Evolutionary conservation across 2,329 filamentous ascomycete genomes (phyloP).

Genomic region (Nothopassalora personata): DNA sequence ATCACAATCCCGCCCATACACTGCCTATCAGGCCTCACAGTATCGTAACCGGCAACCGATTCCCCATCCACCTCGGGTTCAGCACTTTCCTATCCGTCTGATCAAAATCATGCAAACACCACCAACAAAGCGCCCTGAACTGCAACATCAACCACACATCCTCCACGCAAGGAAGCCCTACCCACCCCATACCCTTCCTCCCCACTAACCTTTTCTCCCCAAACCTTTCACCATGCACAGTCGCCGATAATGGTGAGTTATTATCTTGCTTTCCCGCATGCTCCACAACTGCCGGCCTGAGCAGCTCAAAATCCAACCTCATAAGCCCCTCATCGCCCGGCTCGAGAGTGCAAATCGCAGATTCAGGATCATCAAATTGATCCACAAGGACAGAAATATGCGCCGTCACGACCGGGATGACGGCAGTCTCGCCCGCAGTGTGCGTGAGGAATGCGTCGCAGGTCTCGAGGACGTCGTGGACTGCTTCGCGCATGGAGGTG

Average conservation of each 20-base stretch:
- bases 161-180: background rate
- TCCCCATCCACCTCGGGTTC: conserved; percentile 8
- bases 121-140: conserved; percentile 12
- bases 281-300: background rate
- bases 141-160: conserved; percentile 11
- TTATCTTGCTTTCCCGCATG: background rate
- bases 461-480: conserved; percentile 1
- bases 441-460: conserved; percentile 2
- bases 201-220: background rate
- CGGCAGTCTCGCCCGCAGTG: background rate
- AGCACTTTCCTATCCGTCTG: conserved; percentile 7
- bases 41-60: conserved; percentile 12
- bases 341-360: conserved; percentile 4
- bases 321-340: conserved; percentile 8
- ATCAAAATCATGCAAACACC: conserved; percentile 13
- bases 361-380: conserved; percentile 1
- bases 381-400: conserved; percentile 8
- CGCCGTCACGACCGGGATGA: conserved; percentile 5
- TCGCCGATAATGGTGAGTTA: background rate
- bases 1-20: too few species aligned
- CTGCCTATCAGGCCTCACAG: background rate
- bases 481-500: conserved; percentile 10
- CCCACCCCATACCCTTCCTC: background rate
- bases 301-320: conserved; percentile 5
- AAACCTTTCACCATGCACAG: background rate